Conservation (phyloP, 2,329 filamentous ascomycete genomes). For the Xylariaceae sp. region DNA sequence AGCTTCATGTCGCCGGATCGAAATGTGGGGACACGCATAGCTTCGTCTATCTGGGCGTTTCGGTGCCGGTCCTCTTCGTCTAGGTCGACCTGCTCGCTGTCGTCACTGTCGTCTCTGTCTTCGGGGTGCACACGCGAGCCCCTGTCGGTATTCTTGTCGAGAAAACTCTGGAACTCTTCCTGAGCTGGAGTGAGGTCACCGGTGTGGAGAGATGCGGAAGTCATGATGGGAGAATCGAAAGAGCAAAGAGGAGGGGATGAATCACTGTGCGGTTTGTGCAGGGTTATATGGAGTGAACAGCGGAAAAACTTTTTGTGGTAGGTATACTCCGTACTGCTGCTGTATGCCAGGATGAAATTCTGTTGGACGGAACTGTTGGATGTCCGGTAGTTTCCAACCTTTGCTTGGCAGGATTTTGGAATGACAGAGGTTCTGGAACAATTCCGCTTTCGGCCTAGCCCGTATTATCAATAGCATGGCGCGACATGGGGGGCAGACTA, state of each 20-base stretch:
- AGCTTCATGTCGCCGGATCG: slow-evolving; percentile 47
- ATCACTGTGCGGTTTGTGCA: background rate
- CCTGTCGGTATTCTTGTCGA: slow-evolving; percentile 48
- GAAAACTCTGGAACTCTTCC: slow-evolving; percentile 60
- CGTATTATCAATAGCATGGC: too few species aligned
- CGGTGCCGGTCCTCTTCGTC: slow-evolving; percentile 51
- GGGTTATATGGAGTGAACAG: slow-evolving; percentile 15
- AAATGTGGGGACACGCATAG: slow-evolving; percentile 59
- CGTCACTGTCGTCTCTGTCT: slow-evolving; percentile 45
- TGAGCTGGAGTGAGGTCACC: slow-evolving; percentile 50
- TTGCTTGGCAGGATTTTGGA: background rate
- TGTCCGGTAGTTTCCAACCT: too few species aligned
- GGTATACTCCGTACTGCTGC: too few species aligned
- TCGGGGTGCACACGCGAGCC: slow-evolving; percentile 50
- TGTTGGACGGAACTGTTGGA: too few species aligned
- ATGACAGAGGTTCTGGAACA: slow-evolving; percentile 26
- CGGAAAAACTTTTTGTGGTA: too few species aligned
- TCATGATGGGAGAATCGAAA: slow-evolving; percentile 38
- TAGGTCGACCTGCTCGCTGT: slow-evolving; percentile 44
- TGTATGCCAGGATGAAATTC: slow-evolving; percentile 3
- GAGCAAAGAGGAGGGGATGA: background rate
- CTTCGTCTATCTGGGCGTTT: slow-evolving; percentile 53
- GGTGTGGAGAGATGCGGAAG: slow-evolving; percentile 29
- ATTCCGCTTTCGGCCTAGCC: slow-evolving; percentile 20
- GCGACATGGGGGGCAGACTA: too few species aligned